These are phyloP conservation scores for Aspergillus caelatus DNA, from an alignment of 2,329 filamentous ascomycete genomes.

Conservation along the genomic window DNA sequence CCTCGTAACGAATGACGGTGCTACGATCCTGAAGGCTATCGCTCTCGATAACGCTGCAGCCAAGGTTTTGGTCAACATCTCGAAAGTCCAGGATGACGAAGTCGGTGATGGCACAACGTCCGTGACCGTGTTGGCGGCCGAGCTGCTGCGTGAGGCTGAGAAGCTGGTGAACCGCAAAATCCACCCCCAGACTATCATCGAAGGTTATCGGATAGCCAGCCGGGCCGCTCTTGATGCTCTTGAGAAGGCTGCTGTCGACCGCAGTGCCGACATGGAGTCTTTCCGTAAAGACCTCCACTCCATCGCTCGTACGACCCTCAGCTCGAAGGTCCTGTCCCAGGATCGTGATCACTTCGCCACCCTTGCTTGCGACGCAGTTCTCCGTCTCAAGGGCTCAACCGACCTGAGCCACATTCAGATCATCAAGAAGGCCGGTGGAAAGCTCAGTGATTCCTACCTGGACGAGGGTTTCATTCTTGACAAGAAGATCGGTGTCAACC, in stretches of 20 bases:
- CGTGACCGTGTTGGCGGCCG: slow-evolving; percentile 92
- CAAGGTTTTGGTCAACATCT: slow-evolving; percentile 98
- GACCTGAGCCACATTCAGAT: slow-evolving; percentile 98
- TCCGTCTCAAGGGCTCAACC: slow-evolving; percentile 84
- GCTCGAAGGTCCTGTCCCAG: slow-evolving; percentile 94
- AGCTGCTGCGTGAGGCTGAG: slow-evolving; percentile 93
- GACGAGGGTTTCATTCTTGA: slow-evolving; percentile 98
- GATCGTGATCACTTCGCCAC: slow-evolving; percentile 89
- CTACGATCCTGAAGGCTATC: slow-evolving; percentile 97
- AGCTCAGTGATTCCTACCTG: slow-evolving; percentile 95
- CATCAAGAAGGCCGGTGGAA: slow-evolving; percentile 98
- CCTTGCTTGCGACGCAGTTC: slow-evolving; percentile 86
- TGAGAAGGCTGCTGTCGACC: slow-evolving; percentile 82
- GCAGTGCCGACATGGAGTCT: slow-evolving; percentile 77
- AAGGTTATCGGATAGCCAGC: slow-evolving; percentile 97
- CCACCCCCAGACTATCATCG: slow-evolving; percentile 98
- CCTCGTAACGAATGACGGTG: slow-evolving; percentile 98
- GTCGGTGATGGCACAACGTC: slow-evolving; percentile 98
- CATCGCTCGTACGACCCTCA: slow-evolving; percentile 92
- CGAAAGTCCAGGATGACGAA: slow-evolving; percentile 98
- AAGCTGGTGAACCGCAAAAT: slow-evolving; percentile 98
- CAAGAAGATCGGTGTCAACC: slow-evolving; percentile 98
- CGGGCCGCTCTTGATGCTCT: slow-evolving; percentile 82
- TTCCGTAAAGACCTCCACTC: slow-evolving; percentile 89
- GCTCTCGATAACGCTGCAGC: slow-evolving; percentile 97